phyloP scores from a whole-genome alignment of 495 filamentous ascomycete genomes.

The Cercophora sp. region DNA sequence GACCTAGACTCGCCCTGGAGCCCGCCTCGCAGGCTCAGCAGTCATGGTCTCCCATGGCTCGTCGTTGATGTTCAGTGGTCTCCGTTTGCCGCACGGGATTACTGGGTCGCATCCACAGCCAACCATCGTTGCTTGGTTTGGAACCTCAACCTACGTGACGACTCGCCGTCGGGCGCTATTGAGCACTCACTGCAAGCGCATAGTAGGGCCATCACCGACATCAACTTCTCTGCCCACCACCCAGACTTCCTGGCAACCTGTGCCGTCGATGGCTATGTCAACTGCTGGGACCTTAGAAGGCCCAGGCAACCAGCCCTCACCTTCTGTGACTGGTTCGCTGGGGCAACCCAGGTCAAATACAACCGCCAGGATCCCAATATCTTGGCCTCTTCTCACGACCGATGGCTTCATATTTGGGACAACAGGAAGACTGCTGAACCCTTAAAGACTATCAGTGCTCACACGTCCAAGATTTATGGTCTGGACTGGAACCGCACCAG shows the following conservation, averaged over 20 bases:
- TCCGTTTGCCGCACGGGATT: constrained; percentile 81
- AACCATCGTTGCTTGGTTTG: constrained; percentile 94
- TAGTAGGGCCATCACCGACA: constrained; percentile 87
- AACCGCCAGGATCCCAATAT: constrained; percentile 82
- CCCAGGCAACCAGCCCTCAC: constrained; percentile 71
- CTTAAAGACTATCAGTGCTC: constrained; percentile 77
- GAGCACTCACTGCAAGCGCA: constrained; percentile 90
- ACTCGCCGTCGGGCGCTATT: constrained; percentile 66
- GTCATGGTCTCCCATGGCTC: constrained; percentile 84
- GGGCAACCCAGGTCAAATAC: constrained; percentile 94
- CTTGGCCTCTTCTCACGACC: constrained; percentile 86
- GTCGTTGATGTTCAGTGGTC: constrained; percentile 99
- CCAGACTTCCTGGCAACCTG: constrained; percentile 87
- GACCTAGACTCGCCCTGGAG: constrained; percentile 90
- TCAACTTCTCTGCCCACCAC: constrained; percentile 93
- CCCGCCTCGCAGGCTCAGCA: constrained; percentile 76
- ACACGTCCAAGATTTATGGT: constrained; percentile 94
- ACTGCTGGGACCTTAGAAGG: constrained; percentile 85
- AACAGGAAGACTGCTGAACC: constrained; percentile 74
- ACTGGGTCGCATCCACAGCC: constrained; percentile 90
- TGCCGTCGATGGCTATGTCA: constrained; percentile 87
- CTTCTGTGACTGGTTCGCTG: constrained; percentile 92
- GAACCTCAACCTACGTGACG: constrained; percentile 76
- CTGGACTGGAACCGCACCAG: constrained; percentile 88
- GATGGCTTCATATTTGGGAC: constrained; percentile 86